Conservation (phyloP, 1,139 yeast species). For the Eremothecium gossypii region DNA sequence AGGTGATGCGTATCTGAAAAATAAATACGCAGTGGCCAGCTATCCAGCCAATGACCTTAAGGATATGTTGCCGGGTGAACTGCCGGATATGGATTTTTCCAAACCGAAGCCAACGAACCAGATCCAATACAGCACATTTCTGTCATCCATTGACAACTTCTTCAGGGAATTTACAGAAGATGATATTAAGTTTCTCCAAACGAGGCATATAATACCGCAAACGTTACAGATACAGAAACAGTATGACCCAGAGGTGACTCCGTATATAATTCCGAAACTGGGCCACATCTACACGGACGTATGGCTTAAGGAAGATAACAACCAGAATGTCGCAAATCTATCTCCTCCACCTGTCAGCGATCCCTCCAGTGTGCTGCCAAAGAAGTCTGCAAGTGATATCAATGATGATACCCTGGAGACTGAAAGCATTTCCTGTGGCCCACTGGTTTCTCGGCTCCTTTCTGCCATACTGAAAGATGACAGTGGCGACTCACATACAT, state of each 20-base stretch:
- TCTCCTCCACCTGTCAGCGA: conserved; percentile 32
- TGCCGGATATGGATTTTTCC: conserved; percentile 82
- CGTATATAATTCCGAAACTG: conserved; percentile 69
- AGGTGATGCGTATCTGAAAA: conserved; percentile 65
- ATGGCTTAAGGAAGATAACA: conserved; percentile 78
- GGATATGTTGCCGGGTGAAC: conserved; percentile 73
- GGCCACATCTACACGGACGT: conserved; percentile 74
- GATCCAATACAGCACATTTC: conserved; percentile 84
- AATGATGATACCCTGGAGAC: conserved; percentile 59
- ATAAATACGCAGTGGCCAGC: conserved; percentile 79
- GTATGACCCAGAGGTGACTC: conserved; percentile 60
- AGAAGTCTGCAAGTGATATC: conserved; percentile 51
- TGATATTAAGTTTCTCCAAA: conserved; percentile 65
- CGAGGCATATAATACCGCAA: conserved; percentile 48
- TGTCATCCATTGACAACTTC: conserved; percentile 75
- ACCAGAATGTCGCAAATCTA: conserved; percentile 32
- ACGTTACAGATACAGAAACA: conserved; percentile 35
- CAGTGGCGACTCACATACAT: conserved; percentile 13
- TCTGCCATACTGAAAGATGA: conserved; percentile 53
- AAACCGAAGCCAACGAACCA: conserved; percentile 82
- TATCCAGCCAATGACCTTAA: conserved; percentile 74
- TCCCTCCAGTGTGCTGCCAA: conserved; percentile 46
- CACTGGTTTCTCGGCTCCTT: conserved; percentile 73
- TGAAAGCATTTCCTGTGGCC: conserved; percentile 82
- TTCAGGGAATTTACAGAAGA: conserved; percentile 72